Evolutionary conservation across 805 yeast genomes (phyloP).

Genomic region (Hanseniaspora thailandica): DNA sequence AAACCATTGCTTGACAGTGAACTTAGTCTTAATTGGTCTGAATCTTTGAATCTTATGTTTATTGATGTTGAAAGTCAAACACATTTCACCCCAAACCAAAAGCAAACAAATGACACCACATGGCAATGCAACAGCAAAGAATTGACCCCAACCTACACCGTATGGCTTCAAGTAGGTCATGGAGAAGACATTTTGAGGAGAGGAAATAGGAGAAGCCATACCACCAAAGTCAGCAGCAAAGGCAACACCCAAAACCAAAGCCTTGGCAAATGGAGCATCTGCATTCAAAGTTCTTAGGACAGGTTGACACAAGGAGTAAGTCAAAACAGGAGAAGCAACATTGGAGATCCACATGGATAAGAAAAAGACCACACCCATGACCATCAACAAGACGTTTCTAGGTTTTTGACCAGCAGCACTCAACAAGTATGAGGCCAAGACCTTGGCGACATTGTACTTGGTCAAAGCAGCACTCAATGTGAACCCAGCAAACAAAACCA

Average conservation of each 20-base stretch:
- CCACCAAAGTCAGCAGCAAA: constrained; percentile 88
- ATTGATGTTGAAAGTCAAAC: constrained; percentile 44
- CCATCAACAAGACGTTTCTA: constrained; percentile 55
- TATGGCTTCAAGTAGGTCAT: constrained; percentile 64
- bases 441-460: constrained; percentile 77
- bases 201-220: constrained; percentile 91
- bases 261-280: constrained; percentile 68
- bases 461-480: constrained; percentile 87
- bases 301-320: constrained; percentile 80
- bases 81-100: constrained; percentile 57
- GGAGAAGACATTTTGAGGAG: constrained; percentile 91
- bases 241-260: constrained; percentile 81
- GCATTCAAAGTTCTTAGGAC: constrained; percentile 66
- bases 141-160: constrained; percentile 69
- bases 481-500: constrained; percentile 83
- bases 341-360: constrained; percentile 92
- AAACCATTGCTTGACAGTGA: constrained; percentile 62
- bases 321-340: constrained; percentile 91
- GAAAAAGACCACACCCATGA: constrained; percentile 76
- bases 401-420: constrained; percentile 77
- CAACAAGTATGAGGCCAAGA: constrained; percentile 73
- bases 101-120: constrained; percentile 52
- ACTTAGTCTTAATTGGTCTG: constrained; percentile 46
- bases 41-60: constrained; percentile 37
- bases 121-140: constrained; percentile 84